phyloP scores from a whole-genome alignment of 1,284 basidiomycete genomes.

The Jaminaea rosea region DNA sequence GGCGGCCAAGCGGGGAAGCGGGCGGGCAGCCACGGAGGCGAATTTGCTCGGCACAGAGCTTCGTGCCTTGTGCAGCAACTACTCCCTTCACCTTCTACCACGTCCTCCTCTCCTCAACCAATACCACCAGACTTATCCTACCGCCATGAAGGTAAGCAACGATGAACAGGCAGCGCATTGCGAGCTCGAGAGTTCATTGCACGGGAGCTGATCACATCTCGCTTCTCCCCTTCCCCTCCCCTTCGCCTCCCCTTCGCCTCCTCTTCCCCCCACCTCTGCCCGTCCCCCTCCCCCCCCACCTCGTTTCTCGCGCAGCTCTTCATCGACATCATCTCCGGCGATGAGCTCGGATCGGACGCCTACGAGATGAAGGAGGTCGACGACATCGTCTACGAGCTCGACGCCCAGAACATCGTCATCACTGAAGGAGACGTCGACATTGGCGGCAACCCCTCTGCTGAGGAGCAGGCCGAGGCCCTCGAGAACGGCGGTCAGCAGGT shows the following conservation, averaged over 20 bases:
- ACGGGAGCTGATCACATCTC: no score
- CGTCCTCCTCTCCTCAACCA: no score
- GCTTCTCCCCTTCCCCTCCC: neutral
- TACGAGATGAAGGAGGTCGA: slow-evolving; percentile 59
- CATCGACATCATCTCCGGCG: slow-evolving; percentile 60
- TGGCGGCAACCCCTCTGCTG: slow-evolving; percentile 62
- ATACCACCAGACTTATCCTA: no score
- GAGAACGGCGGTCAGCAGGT: slow-evolving; percentile 67
- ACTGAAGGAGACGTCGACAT: slow-evolving; percentile 84
- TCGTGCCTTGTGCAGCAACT: no score
- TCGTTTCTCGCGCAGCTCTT: slow-evolving; percentile 61
- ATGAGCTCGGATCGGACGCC: slow-evolving; percentile 62
- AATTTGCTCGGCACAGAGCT: no score
- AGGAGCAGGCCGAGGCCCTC: slow-evolving; percentile 73
- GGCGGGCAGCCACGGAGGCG: neutral
- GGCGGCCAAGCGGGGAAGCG: no score
- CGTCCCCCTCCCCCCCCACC: neutral
- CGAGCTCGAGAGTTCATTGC: no score
- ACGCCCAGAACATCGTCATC: slow-evolving; percentile 67
- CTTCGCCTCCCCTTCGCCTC: neutral
- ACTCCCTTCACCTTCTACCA: no score
- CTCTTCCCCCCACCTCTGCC: neutral
- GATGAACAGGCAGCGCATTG: no score
- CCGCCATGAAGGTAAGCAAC: no score
- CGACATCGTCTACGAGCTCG: slow-evolving; percentile 79